A percentile compares a stretch with the other conserved stretches of the same genome.
phyloP scores from a whole-genome alignment of 2,329 filamentous ascomycete species.

The Endoconidiophora laricicola region DNA sequence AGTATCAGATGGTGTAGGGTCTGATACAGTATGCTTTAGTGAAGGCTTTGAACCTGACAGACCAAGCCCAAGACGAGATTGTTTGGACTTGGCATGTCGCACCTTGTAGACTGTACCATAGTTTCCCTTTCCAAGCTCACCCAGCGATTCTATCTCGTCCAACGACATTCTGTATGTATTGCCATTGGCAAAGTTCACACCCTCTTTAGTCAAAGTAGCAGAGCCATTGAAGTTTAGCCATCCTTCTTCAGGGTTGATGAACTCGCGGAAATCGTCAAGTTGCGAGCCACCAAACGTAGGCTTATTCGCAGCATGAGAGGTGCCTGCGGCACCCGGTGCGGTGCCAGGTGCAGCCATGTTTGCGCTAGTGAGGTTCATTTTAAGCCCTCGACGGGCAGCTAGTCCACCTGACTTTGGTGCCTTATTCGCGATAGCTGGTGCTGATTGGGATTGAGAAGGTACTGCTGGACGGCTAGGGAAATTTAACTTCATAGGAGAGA shows the following conservation, averaged over 20 bases:
- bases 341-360: conserved; percentile 12
- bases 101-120: conserved; percentile 98
- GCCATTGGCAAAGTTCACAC: conserved; percentile 83
- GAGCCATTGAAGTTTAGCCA: conserved; percentile 88
- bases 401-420: conserved; percentile 27
- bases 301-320: conserved; percentile 8
- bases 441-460: not conserved
- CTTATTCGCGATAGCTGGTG: not conserved
- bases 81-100: conserved; percentile 53
- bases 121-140: conserved; percentile 92
- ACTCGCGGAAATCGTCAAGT: conserved; percentile 51
- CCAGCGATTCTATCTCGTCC: conserved; percentile 83
- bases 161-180: conserved; percentile 85
- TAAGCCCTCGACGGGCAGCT: conserved; percentile 46
- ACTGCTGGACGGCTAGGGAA: not conserved
- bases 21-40: conserved; percentile 23
- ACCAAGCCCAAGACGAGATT: conserved; percentile 42
- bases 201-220: conserved; percentile 71
- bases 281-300: conserved; percentile 27
- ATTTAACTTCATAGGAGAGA: not conserved
- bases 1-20: conserved; percentile 18
- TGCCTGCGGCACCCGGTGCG: conserved; percentile 5
- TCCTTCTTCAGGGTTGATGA: conserved; percentile 80
- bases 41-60: conserved; percentile 29
- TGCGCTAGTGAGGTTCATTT: conserved; percentile 23